Evolutionary conservation across 306 rosid genomes (phyloP), one percentile per base, ranked within the genome.

Genomic region (Morella rubra): DNA sequence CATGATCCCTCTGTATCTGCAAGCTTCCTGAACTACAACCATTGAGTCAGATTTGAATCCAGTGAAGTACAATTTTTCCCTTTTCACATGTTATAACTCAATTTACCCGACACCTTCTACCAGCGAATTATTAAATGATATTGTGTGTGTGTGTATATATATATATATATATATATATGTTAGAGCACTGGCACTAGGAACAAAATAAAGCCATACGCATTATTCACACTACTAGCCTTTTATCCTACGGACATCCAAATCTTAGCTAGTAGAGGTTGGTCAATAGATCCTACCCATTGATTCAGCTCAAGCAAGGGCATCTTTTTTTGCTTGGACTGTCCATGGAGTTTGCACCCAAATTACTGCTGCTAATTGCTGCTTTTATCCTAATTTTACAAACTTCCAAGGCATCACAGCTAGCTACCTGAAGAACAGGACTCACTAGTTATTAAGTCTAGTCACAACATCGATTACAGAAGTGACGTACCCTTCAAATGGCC

Each of bases 1-100:
- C 97, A 94, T 91, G 79, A 74, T 84, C 67, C 85, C 82, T 49
- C n/a, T 65, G 78, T 78, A 73, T 60, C 86, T 81, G 81, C 64
- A 81, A 59, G 73, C 53, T 73, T 68, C 72, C 85, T 85, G 67
- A 74, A 77, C 59, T 72, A 77, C 37, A 72, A 41, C 56, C 27
- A n/a, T 37, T 50, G 5, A 55, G 53, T 77, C 51, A 45, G 85
- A 68, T 72, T 78, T 24, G 32, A 50, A 71, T 81, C 11, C 16
- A 65, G 40, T n/a, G 27, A 51, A 75, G 52, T 60, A 15, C 8
- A 62, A 16, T 40, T 56, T 18, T 44, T 52, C 51, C 37, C 41
- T 73, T 55, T 65, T 19, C 37, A 6, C 71, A 16, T 50, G 7
- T 14, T 44, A 32, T 71, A 66, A 72, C 42, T 81, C 73, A 32